phyloP scores from a whole-genome alignment of 148 eudicot genomes.

The Arctostaphylos glauca region DNA sequence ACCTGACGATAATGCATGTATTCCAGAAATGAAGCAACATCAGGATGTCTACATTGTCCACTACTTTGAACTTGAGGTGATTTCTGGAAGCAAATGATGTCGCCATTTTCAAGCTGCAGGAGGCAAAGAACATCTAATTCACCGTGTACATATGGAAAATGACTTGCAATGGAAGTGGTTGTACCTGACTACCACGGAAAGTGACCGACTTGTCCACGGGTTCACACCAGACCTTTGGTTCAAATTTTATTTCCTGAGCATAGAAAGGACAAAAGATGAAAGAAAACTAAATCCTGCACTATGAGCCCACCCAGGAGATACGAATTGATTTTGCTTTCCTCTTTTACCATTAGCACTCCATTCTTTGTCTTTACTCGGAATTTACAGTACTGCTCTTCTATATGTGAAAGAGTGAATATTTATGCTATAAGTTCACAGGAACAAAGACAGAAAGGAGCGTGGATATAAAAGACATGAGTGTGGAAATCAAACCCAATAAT shows the following conservation, averaged over 20 bases:
- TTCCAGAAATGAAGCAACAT: slow-evolving; percentile 78
- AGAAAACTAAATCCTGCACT: not conserved
- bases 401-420: not conserved
- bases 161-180: not conserved
- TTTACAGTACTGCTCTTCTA: not conserved
- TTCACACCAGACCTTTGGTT: slow-evolving; percentile 83
- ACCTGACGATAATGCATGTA: slow-evolving; percentile 94
- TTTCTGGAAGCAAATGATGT: slow-evolving; percentile 87
- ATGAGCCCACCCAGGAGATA: not conserved
- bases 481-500: not conserved
- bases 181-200: slow-evolving; percentile 74
- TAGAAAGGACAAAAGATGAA: not conserved
- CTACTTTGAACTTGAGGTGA: slow-evolving; percentile 37
- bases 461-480: not conserved
- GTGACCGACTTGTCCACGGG: slow-evolving; percentile 61
- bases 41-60: slow-evolving; percentile 53
- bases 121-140: not conserved
- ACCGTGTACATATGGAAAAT: not conserved
- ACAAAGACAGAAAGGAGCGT: not conserved
- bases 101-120: slow-evolving; percentile 86
- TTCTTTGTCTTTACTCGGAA: not conserved
- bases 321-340: not conserved
- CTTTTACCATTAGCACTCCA: not conserved
- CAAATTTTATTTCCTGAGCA: slow-evolving; percentile 81
- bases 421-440: not conserved